Base-by-base conservation (phyloP, 2,329 filamentous ascomycete species). In the Penicillium concentricum region DNA sequence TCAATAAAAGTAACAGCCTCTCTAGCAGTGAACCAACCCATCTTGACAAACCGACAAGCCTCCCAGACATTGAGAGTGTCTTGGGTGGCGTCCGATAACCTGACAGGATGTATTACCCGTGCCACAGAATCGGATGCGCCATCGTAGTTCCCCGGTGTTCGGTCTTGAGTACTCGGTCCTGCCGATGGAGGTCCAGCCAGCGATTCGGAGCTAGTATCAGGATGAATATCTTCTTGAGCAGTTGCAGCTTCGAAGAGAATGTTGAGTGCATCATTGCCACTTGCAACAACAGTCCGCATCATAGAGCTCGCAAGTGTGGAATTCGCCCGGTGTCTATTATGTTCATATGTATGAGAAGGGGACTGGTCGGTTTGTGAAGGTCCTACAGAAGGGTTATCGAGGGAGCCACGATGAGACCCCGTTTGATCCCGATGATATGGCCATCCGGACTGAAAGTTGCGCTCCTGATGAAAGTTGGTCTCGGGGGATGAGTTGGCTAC, bases 1-100 rank as follows among this genome's bases (percentile, higher is more conserved):
- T 84, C 81, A 44, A 84, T 72, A 54, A 82, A 81, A 1, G 77
- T 80, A 1, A 83, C 75, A 10, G 81, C 81, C 63, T 84, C 82
- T 52, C 78, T 74, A 3, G 82, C 80, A 0, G 80, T 79, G 53
- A 84, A 79, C 81, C 80, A 83, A 0, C 81, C 81, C 79, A 82
- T 82, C 56, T 78, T 78, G 18, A 83, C 80, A 61, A 83, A 84
- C 0, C 81, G 76, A 62, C 79, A 81, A 4, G 74, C 69, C 16
- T 79, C 78, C 80, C 80, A 82, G 18, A 78, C 65, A 49, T 73
- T 71, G 34, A 81, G 68, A 10, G 76, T 76, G 4, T 76, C 72
- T 10, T 65, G 65, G 2, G 67, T 60, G 12, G 61, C 67, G 30
- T 69, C 44, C 1, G 71, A 73, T 12, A 75, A 50, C 13, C 67